A percentile compares a stretch with the other conserved stretches of the same genome.
phyloP scores from a whole-genome alignment of 805 yeast species.

The Vanderwaltozyma polyspora region DNA sequence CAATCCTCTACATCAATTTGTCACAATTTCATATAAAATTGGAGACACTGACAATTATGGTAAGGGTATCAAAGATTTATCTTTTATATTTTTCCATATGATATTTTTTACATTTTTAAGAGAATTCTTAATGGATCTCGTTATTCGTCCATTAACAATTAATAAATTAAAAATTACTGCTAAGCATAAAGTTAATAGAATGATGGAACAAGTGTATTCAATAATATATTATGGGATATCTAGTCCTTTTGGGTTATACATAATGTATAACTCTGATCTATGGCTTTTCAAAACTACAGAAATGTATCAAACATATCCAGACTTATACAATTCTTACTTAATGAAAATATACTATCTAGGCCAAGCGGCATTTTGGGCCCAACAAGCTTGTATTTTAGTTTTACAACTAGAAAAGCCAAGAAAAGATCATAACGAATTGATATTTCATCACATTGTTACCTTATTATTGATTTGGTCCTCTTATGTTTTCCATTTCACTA shows the following conservation, averaged over 20 bases:
- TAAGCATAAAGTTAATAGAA: conserved; percentile 53
- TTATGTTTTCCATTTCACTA: conserved; percentile 89
- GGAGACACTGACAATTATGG: conserved; percentile 59
- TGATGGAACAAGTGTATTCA: conserved; percentile 88
- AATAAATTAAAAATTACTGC: conserved; percentile 30
- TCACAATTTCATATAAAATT: conserved; percentile 53
- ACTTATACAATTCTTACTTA: conserved; percentile 52
- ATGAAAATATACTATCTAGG: conserved; percentile 77
- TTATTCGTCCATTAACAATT: conserved; percentile 68
- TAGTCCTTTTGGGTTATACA: conserved; percentile 81
- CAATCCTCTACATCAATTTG: conserved; percentile 53
- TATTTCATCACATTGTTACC: conserved; percentile 88
- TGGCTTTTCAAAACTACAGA: conserved; percentile 85
- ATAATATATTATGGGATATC: conserved; percentile 67
- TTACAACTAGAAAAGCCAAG: conserved; percentile 90
- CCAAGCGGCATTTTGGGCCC: conserved; percentile 97
- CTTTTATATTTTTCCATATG: conserved; percentile 70
- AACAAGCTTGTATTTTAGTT: conserved; percentile 74
- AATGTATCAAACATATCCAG: conserved; percentile 77
- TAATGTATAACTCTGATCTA: conserved; percentile 72
- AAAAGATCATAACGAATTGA: conserved; percentile 83
- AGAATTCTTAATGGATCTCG: conserved; percentile 79
- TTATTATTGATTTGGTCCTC: conserved; percentile 76
- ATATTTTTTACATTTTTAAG: conserved; percentile 81
- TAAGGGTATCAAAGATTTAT: conserved; percentile 76